These are phyloP conservation scores for Mesostigma viride DNA, from an alignment of 139 green algal species.

Conservation along the genomic window DNA sequence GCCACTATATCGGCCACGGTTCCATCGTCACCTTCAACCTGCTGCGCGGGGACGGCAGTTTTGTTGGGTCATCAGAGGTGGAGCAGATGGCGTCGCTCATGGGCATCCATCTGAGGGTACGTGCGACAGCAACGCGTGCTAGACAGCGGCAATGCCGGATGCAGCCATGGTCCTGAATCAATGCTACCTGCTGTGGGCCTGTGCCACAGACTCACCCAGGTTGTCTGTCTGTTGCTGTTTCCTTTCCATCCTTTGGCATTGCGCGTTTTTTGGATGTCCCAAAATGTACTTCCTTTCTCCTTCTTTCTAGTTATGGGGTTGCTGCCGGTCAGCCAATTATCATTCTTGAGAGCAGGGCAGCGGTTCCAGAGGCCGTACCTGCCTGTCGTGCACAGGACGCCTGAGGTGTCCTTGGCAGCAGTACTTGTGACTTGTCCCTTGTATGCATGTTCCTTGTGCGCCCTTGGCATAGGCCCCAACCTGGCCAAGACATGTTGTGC, in stretches of 20 bases:
- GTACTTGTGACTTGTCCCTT: too few relatives aligned
- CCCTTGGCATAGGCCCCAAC: too few relatives aligned
- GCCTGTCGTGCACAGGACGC: too few relatives aligned
- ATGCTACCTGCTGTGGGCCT: too few relatives aligned
- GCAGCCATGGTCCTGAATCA: neutral
- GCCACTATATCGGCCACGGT: slow-evolving; percentile 42
- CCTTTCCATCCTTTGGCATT: neutral
- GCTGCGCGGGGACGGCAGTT: slow-evolving; percentile 46
- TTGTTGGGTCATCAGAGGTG: slow-evolving; percentile 61
- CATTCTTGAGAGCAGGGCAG: too few relatives aligned
- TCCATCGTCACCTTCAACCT: slow-evolving; percentile 77
- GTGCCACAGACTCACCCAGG: too few relatives aligned
- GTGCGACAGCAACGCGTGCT: neutral
- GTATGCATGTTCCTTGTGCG: too few relatives aligned
- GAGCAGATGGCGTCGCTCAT: slow-evolving; percentile 47
- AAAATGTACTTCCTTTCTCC: neutral
- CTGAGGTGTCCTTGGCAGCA: too few relatives aligned
- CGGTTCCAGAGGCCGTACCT: too few relatives aligned
- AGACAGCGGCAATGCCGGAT: neutral
- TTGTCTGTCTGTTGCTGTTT: neutral
- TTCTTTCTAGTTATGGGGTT: too few relatives aligned
- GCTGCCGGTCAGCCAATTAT: too few relatives aligned
- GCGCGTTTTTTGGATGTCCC: neutral
- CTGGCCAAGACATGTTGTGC: too few relatives aligned
- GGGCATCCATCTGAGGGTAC: slow-evolving; percentile 23